phyloP scores from a whole-genome alignment of 169 alveolate species.

The Blepharisma undulans region DNA sequence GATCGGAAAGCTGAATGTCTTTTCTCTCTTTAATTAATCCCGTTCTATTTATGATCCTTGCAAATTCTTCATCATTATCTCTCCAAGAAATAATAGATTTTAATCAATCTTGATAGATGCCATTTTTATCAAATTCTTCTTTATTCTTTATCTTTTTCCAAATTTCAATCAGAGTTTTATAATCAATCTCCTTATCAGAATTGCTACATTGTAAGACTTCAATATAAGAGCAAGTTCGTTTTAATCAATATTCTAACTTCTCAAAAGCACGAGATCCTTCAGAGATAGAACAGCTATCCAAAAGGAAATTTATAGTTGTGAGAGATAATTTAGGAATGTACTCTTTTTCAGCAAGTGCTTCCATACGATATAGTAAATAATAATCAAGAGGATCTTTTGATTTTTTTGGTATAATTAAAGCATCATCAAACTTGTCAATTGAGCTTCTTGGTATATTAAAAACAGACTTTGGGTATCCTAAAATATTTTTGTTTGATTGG shows the following conservation, averaged over 20 bases:
- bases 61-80: neutral
- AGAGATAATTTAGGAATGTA: neutral
- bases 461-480: too few species aligned
- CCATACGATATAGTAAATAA: neutral
- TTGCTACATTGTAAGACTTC: neutral
- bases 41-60: neutral
- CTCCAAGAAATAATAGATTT: neutral
- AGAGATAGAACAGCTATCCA: neutral
- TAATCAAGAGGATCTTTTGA: neutral
- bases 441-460: too few species aligned
- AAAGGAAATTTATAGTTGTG: too few species aligned
- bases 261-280: neutral
- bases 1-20: neutral
- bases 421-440: neutral
- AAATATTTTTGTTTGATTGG: too few species aligned
- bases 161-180: neutral
- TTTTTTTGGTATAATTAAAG: neutral
- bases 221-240: neutral
- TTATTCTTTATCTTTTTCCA: neutral
- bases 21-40: neutral
- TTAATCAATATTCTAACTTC: neutral
- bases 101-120: neutral
- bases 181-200: neutral
- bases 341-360: neutral
- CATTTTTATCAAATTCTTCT: neutral